A percentile compares a stretch with the other conserved stretches of the same genome.
Evolutionary conservation across 2,329 filamentous ascomycete genomes (phyloP).

Genomic region (Fusarium graminum): DNA sequence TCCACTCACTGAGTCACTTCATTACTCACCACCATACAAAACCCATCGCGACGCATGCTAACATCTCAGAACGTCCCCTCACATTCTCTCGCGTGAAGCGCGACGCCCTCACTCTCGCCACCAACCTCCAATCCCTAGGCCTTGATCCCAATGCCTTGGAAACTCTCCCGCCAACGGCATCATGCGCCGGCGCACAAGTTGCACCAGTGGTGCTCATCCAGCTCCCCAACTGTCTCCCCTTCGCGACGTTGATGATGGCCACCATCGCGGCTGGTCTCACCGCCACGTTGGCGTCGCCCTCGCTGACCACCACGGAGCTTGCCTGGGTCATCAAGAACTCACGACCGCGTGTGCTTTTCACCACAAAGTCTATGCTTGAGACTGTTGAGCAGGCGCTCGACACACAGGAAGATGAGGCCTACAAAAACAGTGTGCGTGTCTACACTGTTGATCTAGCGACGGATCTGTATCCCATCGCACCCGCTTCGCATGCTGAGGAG

Average conservation of each 20-base stretch:
- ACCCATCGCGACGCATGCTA: conserved; percentile 12
- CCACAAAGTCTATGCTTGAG: conserved; percentile 49
- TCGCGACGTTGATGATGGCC: conserved; percentile 54
- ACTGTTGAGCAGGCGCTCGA: conserved; percentile 54
- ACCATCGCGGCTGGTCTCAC: conserved; percentile 57
- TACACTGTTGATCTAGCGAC: conserved; percentile 65
- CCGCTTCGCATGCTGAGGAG: conserved; percentile 33
- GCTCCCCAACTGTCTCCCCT: conserved; percentile 58
- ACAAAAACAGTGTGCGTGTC: conserved; percentile 64
- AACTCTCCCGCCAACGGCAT: conserved; percentile 56
- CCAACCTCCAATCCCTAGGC: conserved; percentile 53
- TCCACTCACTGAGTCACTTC: background rate
- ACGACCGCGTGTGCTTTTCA: conserved; percentile 56
- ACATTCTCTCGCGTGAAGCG: conserved; percentile 52
- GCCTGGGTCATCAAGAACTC: conserved; percentile 59
- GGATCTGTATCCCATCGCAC: conserved; percentile 53
- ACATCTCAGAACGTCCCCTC: conserved; percentile 53
- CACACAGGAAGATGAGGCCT: conserved; percentile 52
- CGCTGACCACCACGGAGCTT: conserved; percentile 56
- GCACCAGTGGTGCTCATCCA: conserved; percentile 59
- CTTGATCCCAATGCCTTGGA: conserved; percentile 53
- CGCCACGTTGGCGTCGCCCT: conserved; percentile 56
- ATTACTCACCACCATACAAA: background rate
- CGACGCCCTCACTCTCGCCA: conserved; percentile 55
- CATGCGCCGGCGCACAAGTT: conserved; percentile 55